Conservation (phyloP, 148 eudicot genomes). For the Persicaria maculosa region DNA sequence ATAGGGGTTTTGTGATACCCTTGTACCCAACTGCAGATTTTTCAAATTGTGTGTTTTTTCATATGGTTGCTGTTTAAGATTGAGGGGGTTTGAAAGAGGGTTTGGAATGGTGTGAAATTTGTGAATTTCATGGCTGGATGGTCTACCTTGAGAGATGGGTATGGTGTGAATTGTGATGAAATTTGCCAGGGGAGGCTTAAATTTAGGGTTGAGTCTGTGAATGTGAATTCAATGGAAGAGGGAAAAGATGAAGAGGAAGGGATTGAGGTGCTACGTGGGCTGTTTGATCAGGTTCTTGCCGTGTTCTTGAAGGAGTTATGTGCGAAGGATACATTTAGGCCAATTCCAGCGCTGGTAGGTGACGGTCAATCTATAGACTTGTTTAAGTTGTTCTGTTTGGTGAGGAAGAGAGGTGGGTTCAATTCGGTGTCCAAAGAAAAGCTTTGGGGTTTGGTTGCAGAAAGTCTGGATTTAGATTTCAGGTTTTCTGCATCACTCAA, state of each 20-base stretch:
- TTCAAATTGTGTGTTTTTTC: not conserved
- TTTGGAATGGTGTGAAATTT: not conserved
- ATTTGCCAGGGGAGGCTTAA: not conserved
- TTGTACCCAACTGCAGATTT: not conserved
- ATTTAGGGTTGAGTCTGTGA: not conserved
- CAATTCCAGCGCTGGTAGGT: constrained; percentile 51
- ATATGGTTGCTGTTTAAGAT: not conserved
- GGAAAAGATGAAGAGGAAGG: constrained; percentile 15
- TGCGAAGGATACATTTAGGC: constrained; percentile 39
- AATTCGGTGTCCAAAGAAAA: constrained; percentile 46
- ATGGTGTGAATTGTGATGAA: constrained; percentile 24
- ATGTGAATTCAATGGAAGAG: not conserved
- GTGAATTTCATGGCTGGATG: constrained; percentile 40
- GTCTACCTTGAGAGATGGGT: constrained; percentile 31
- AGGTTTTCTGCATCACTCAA: constrained; percentile 36
- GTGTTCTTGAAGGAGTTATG: constrained; percentile 39
- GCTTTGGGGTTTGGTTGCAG: constrained; percentile 64
- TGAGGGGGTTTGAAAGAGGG: not conserved
- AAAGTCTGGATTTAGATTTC: constrained; percentile 43
- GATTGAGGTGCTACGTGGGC: constrained; percentile 24
- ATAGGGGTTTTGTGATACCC: not conserved
- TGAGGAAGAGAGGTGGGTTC: constrained; percentile 60
- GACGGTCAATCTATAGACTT: constrained; percentile 55
- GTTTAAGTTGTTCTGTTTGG: constrained; percentile 68
- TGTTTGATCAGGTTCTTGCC: constrained; percentile 65